phyloP scores from a whole-genome alignment of 352 stramenopile genomes.

The Pythium apleroticum region DNA sequence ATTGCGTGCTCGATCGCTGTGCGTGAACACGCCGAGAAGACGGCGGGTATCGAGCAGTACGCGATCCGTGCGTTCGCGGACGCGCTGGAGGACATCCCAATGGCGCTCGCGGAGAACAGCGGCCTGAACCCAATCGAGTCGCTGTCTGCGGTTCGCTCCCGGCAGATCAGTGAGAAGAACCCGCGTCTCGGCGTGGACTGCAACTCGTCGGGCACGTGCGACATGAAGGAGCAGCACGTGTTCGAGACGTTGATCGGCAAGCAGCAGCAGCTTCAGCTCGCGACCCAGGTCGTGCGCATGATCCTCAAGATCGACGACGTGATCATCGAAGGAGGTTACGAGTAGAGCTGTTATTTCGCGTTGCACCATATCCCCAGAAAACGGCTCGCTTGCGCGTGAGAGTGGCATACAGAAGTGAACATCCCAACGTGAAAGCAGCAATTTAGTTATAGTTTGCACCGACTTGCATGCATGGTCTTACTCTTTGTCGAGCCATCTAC shows the following conservation, averaged over 20 bases:
- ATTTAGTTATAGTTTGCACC: conserved; percentile 36
- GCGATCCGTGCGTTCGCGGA: conserved; percentile 98
- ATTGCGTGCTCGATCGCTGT: conserved; percentile 98
- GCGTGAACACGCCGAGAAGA: conserved; percentile 82
- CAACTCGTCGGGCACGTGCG: conserved; percentile 90
- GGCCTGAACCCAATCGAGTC: conserved; percentile 97
- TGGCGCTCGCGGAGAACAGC: conserved; percentile 99
- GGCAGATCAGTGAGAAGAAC: conserved; percentile 94
- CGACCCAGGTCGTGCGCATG: conserved; percentile 99
- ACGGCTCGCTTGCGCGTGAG: neutral
- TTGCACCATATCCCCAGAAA: neutral
- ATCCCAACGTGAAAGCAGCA: conserved; percentile 5
- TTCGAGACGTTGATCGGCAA: conserved; percentile 99
- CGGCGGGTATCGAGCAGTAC: conserved; percentile 93
- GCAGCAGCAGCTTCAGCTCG: conserved; percentile 98
- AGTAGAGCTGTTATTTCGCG: conserved; percentile 34
- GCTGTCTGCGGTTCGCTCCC: conserved; percentile 96
- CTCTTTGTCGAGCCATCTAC: conserved; percentile 25
- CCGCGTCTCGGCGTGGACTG: conserved; percentile 96
- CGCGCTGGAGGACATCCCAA: conserved; percentile 99
- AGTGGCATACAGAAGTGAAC: conserved; percentile 2
- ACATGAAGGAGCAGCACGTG: conserved; percentile 99
- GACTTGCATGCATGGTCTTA: neutral
- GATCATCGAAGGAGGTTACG: conserved; percentile 94
- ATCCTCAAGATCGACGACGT: conserved; percentile 99